Evolutionary conservation across 495 filamentous ascomycete genomes (phyloP), one percentile per base, ranked within the genome.

Genomic region (Peziza echinospora): DNA sequence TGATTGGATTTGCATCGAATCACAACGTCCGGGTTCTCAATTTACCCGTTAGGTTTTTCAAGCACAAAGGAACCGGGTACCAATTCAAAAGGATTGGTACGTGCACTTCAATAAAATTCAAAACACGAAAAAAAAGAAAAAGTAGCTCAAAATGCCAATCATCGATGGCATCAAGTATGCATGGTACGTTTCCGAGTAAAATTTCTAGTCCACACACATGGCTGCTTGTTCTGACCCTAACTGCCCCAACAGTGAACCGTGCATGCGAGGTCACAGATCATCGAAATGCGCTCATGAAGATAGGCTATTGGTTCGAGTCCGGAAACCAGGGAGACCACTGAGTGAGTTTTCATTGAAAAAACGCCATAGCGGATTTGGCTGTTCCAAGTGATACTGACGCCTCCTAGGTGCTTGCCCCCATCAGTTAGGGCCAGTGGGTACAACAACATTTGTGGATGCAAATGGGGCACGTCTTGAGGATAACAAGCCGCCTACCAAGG

Each of bases 251-350:
- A 59, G 56, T 19, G 57, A 55, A 22, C 51, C 56, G 21, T 59
- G 56, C 42, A 59, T 53, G 28, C 50, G 55, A 22, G 56, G 56
- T 5, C 56, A 59, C 47, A 49, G 56, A 42, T 60, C 56, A 11
- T 59, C 56, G 26, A 59, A 59, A 52, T 59, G 56, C 39, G 55
- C 45, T 37, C 56, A 59, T 30, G 46, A 46, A 25, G 56, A 59
- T 34, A 54, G 56, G 44, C 53, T 59, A 16, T 48, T 59, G 17
- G 57, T 60, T 7, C 53, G 59, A 30, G 56, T 59, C 10, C 56
- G 56, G 24, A 59, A 59, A 39, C 56, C 56, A 34, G 56, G 56
- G n/a, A 49, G 56, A 25, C 56, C 56, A 28, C 51, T 59, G 39
- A 59, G 52, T 37, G 19, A 37, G 30, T 37, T 13, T 2, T 16